Base-by-base conservation (phyloP, 2,329 filamentous ascomycete species). In the Colletotrichum navitas region DNA sequence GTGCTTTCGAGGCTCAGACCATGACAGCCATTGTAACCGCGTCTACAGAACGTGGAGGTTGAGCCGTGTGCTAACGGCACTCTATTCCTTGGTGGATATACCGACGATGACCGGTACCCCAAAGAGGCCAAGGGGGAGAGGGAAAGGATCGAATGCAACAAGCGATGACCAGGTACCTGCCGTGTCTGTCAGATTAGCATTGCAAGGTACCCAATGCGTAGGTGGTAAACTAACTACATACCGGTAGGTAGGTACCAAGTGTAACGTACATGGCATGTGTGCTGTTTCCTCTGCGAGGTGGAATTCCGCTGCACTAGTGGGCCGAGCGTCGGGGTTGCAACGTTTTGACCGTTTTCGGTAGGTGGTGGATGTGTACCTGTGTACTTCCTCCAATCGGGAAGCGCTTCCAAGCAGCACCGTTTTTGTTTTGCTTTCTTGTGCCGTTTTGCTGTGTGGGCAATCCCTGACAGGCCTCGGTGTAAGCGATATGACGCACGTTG, bases 251-350 rank as follows among this genome's bases (percentile, higher is more conserved):
- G 2, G 12, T 39, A 39, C 36, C 2, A 4, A 29, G 29, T 29
- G 29, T 29, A 29, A 29, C 29, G 29, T 29, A 29, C 29, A 29
- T 29, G 29, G 29, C 29, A 29, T 36, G 43, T 36, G 52, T 56
- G 41, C 6, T 16, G 45, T 45, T 49, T 32, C 45, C 43, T 26
- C 59, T 32, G 32, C 18, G 45, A 36, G 18, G 69, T 72, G 69
- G 69, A 72, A 64, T 63, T 71, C 68, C 68, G 59, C 47, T 45
- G 59, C 65, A 64, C 68, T 68, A 68, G 52, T 54, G 59, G 59
- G 34, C 54, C 16, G 34, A 45, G 26, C 36, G 21, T 18, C 41
- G 52, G 59, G 59, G 52, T 55, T 68, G 64, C 43, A 60, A 68
- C 64, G 65, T 63, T 63, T 45, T 36, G 32, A 51, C 36, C 29